These are phyloP conservation scores for Theileria parva DNA, from an alignment of 169 alveolate species.

Conservation along the genomic window DNA sequence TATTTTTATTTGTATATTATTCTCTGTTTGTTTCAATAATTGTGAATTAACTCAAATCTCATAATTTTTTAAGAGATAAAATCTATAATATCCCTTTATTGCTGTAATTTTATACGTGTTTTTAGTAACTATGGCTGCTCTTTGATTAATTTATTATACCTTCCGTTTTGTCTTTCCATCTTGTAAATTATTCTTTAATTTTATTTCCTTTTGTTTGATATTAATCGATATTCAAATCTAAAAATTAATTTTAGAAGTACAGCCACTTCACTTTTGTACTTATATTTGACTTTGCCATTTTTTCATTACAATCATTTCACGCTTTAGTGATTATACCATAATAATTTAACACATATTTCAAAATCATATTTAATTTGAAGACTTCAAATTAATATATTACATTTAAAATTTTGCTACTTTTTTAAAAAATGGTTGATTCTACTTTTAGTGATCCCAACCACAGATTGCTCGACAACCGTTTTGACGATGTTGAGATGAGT, in stretches of 20 bases:
- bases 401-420: background rate
- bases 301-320: background rate
- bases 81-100: too few species aligned
- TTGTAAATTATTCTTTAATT: background rate
- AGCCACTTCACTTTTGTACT: conserved; percentile 2
- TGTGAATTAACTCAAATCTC: background rate
- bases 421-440: conserved; percentile 2
- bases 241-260: background rate
- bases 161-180: background rate
- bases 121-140: background rate
- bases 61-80: background rate
- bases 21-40: too few species aligned
- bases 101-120: background rate
- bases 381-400: background rate
- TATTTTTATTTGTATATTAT: too few species aligned
- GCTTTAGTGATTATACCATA: background rate
- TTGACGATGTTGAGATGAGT: conserved; percentile 11
- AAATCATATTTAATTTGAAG: background rate
- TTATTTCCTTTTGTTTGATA: background rate
- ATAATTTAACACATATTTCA: background rate
- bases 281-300: conserved; percentile 2
- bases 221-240: background rate
- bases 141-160: background rate
- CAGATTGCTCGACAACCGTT: conserved; percentile 7
- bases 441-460: conserved; percentile 6